Evolutionary conservation across 1,284 basidiomycete species (phyloP).

Genomic region (Ustilago hordei): DNA sequence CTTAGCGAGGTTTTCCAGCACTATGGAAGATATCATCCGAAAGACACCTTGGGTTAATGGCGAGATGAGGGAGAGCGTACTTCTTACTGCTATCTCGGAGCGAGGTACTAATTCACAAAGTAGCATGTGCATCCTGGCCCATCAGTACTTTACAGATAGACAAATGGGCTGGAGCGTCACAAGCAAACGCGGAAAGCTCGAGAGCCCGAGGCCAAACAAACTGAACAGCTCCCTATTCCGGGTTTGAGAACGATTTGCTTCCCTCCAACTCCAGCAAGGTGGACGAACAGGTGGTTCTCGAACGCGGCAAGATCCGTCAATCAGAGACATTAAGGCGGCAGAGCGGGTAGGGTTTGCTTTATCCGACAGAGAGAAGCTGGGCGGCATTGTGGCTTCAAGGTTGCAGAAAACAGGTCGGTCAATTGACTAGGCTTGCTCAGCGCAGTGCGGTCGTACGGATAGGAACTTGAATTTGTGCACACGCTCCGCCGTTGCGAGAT

Average conservation of each 20-base stretch:
- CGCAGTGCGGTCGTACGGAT: neutral
- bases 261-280: neutral
- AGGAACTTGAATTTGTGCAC: neutral
- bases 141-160: neutral
- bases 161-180: neutral
- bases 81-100: too few relatives aligned
- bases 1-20: neutral
- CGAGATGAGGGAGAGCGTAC: too few relatives aligned
- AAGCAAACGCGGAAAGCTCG: neutral
- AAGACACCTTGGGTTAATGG: too few relatives aligned
- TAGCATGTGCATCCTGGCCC: too few relatives aligned
- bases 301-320: constrained; percentile 7
- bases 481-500: neutral
- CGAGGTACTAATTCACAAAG: too few relatives aligned
- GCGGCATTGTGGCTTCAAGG: neutral
- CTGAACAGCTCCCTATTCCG: neutral
- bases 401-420: neutral
- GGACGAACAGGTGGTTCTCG: neutral
- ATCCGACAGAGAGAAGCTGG: constrained; percentile 1
- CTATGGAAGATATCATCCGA: too few relatives aligned
- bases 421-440: neutral
- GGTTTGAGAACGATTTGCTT: too few relatives aligned
- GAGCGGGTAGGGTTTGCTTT: neutral
- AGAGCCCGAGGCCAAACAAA: neutral
- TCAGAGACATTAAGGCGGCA: neutral